Percentiles rank a stretch among this genome's conserved stretches.
Conservation (phyloP, 371 early-diverging fungal species). For the Apophysomyces ossiformis region DNA sequence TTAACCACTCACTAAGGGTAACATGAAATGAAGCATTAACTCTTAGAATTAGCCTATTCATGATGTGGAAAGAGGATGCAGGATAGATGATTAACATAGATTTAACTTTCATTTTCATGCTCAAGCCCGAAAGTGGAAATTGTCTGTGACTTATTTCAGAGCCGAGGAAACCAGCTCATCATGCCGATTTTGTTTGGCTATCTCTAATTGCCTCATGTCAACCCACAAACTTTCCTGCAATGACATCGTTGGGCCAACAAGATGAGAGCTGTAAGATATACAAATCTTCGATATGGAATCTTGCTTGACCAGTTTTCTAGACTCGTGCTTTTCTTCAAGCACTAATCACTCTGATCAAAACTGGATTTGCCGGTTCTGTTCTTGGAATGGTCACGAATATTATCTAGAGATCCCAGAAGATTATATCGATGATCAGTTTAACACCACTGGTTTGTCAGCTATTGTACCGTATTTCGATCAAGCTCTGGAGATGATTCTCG, state of each 20-base stretch:
- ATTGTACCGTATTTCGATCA: conserved; percentile 82
- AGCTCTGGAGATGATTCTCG: conserved; percentile 85
- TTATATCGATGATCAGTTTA: conserved; percentile 93
- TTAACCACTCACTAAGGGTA: too few species aligned
- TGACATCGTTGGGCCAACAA: conserved; percentile 2
- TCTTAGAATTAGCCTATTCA: too few species aligned
- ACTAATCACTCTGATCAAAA: conserved; percentile 34
- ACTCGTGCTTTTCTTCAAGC: conserved; percentile 7
- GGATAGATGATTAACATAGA: too few species aligned
- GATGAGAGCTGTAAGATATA: conserved; percentile 9
- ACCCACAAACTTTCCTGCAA: neutral
- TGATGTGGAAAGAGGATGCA: too few species aligned
- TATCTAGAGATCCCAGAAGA: conserved; percentile 87
- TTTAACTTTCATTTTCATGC: too few species aligned
- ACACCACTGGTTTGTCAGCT: conserved; percentile 84
- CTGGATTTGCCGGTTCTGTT: conserved; percentile 93
- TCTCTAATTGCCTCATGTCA: neutral
- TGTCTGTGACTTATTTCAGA: too few species aligned
- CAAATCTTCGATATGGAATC: neutral
- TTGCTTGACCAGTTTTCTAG: neutral
- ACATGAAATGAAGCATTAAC: too few species aligned
- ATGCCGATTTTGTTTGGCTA: conserved; percentile 1
- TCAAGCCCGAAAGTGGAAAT: too few species aligned
- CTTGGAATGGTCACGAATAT: conserved; percentile 81
- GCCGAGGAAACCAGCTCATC: neutral